These are phyloP conservation scores for Eucalyptus sideroxylon DNA, from an alignment of 345 rosid genomes.

Conservation along the genomic window DNA sequence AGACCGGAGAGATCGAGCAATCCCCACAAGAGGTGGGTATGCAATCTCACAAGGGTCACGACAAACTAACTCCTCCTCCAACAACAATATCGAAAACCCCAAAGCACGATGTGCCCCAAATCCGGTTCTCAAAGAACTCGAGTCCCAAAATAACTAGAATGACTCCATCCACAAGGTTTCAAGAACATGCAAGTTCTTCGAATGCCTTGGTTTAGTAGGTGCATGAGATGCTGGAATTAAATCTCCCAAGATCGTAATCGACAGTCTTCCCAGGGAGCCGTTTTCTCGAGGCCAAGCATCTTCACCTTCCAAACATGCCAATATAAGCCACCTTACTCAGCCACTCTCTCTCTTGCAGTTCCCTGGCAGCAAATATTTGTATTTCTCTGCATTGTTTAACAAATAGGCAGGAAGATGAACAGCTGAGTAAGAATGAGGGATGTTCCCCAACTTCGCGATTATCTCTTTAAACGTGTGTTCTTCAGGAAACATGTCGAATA, in stretches of 20 bases:
- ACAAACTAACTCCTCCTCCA: not conserved
- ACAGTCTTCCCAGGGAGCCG: not conserved
- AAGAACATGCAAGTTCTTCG: not conserved
- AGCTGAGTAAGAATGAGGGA: slow-evolving; percentile 16
- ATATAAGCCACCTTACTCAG: not conserved
- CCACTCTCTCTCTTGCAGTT: slow-evolving; percentile 10
- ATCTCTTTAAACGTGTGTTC: slow-evolving; percentile 23
- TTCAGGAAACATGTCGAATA: slow-evolving; percentile 25
- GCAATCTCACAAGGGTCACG: not conserved
- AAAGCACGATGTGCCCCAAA: not conserved
- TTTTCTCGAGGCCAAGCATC: not conserved
- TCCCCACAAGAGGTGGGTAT: not conserved
- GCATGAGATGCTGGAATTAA: not conserved
- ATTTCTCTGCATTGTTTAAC: slow-evolving; percentile 8
- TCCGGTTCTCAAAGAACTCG: not conserved
- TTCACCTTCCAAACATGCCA: not conserved
- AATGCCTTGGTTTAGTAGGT: not conserved
- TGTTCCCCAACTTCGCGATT: slow-evolving; percentile 15
- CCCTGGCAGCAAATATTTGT: slow-evolving; percentile 16
- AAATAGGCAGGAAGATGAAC: slow-evolving; percentile 13
- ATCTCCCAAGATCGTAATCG: not conserved
- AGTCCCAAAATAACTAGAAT: not conserved
- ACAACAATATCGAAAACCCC: not conserved
- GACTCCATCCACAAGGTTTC: not conserved
- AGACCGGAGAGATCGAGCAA: not conserved